Base-by-base conservation (phyloP, 257 asterid species). In the Solanum dulcamara region DNA sequence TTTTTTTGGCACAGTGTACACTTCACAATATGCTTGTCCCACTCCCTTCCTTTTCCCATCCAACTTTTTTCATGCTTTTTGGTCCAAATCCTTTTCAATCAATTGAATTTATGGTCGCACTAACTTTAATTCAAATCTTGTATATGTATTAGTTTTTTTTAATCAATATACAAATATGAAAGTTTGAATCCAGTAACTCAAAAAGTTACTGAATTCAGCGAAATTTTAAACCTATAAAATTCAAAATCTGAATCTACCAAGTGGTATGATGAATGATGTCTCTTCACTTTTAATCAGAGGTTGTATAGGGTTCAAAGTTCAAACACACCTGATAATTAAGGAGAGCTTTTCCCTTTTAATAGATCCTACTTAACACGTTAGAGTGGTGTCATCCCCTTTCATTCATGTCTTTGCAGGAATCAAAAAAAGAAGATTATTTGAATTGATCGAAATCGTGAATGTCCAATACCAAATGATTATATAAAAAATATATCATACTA, bases 41-140 rank as follows among this genome's bases (percentile, higher is more conserved):
- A 44, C 81, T 32, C 59, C n/a, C 33, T 71, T 38, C 55, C 38
- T 42, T 75, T 46, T 9, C 42, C 83, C 62, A 77, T 77, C 83
- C 26, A 44, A 46, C 14, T 46, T 72, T 75, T 46, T 4, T 77
- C 10, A 28, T 46, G 42, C 28, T 28, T 77, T 77, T 28, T 46
- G 17, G 40, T 28, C 0, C 28, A 77, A 77, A 77, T 46, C 59
- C 8, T 28, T 77, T 77, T 44, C 62, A 14, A 46, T 28, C 8
- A 13, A 37, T 37, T 37, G 6, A 70, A 70, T 10, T 10, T 11
- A 40, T 26, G 28, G 2, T 32, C 1, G 2, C 2, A 15, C 2
- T 18, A 33, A 17, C 4, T 5, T 33, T 9, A 26, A 33, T 33
- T 68, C 15, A 18, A 68, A 68, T 68, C 0, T 9, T 68, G 2